phyloP scores from a whole-genome alignment of 179 eudicot species.

The Beta macrorhiza region DNA sequence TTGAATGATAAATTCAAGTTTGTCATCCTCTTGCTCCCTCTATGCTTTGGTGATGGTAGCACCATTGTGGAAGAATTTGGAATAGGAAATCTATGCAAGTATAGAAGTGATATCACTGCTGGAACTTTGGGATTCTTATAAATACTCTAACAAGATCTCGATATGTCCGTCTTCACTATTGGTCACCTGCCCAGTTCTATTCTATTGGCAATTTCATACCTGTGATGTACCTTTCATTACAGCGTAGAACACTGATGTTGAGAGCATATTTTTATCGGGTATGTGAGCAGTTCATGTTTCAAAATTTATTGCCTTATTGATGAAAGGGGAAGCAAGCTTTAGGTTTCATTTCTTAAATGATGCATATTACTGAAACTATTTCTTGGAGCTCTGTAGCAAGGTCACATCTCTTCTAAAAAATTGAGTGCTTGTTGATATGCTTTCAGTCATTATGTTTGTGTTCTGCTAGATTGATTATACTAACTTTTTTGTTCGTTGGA shows the following conservation, averaged over 20 bases:
- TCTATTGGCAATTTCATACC: background rate
- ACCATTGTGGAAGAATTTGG: conserved; percentile 4
- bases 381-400: background rate
- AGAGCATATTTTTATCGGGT: background rate
- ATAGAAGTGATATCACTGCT: background rate
- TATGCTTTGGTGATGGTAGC: conserved; percentile 6
- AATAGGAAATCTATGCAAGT: background rate
- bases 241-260: background rate
- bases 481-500: background rate
- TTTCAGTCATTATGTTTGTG: background rate
- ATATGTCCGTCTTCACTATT: conserved; percentile 1
- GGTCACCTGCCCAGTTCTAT: background rate
- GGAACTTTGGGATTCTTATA: background rate
- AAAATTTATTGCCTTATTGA: background rate
- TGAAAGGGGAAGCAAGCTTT: background rate
- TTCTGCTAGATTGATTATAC: background rate
- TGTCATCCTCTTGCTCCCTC: conserved; percentile 4
- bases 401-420: background rate
- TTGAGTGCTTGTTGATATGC: background rate
- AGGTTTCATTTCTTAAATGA: background rate
- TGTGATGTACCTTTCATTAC: background rate
- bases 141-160: background rate
- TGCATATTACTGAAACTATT: background rate
- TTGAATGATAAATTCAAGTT: conserved; percentile 22
- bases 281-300: background rate